Evolutionary conservation across 2,329 filamentous ascomycete species (phyloP), one percentile per base, ranked within the genome.

Genomic region (Orbilia javanica): DNA sequence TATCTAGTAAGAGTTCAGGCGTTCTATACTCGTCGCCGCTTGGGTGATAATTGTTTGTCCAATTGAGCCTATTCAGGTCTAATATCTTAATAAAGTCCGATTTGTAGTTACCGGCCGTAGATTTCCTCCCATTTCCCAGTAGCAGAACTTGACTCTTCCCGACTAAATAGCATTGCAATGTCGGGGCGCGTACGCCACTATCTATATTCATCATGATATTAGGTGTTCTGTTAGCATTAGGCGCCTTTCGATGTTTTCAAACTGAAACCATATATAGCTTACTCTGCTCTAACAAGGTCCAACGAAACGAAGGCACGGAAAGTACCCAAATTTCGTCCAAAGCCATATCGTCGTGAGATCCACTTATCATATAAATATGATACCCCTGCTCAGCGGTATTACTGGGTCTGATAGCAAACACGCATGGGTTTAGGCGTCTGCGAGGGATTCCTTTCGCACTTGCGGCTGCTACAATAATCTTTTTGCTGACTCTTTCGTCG

Each of bases 351-450:
- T 18, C 46, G 29, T 20, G 8, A 22, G 8, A 50, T 7, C 69
- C 69, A 6, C 69, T 60, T 20, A 73, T 39, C 69, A 73, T 73
- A 31, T 65, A 73, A 18, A 73, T 66, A 48, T 73, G 69, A 36
- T 73, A 66, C 0, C 25, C 27, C 15, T n/a, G 15, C 13, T 34
- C 0, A 3, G 50, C 31, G 15, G 22, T 39, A 15, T 27, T 11
- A 7, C 4, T 13, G 0, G 18, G 20, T 39, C 39, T 34, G 1
- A 60, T 48, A 11, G 29, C 57, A 7, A 73, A n/a, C 15, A 50
- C 57, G 11, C 69, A 73, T 10, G 69, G 69, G 15, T n/a, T 44
- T n/a, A 55, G 27, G 2, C 69, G 46, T n/a, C 48, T 60, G n/a
- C 5, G 25, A 34, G 69, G 69, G 25, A 66, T 66, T n/a, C 60